These are phyloP conservation scores for Yarrowia sp. DNA, from an alignment of 805 yeast species.

Conservation along the genomic window DNA sequence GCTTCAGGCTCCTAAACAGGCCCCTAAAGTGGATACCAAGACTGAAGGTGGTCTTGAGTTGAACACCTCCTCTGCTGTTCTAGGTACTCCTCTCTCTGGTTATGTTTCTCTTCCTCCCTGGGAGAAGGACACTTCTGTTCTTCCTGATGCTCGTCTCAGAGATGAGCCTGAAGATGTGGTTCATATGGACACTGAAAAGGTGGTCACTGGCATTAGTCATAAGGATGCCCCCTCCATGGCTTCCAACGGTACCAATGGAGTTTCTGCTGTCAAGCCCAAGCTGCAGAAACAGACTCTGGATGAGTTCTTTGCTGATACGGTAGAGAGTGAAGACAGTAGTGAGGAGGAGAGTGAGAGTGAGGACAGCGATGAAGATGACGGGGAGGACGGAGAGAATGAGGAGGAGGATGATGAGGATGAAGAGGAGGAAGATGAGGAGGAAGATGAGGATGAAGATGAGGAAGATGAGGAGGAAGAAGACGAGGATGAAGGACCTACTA, in stretches of 20 bases:
- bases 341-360: slow-evolving; percentile 36
- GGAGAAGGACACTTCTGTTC: slow-evolving; percentile 41
- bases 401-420: slow-evolving; percentile 38
- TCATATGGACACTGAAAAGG: slow-evolving; percentile 36
- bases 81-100: slow-evolving; percentile 39
- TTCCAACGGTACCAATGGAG: slow-evolving; percentile 30
- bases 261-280: slow-evolving; percentile 39
- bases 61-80: slow-evolving; percentile 37
- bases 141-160: slow-evolving; percentile 39
- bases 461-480: slow-evolving; percentile 39
- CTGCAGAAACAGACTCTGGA: slow-evolving; percentile 74
- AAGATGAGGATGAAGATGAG: slow-evolving; percentile 35
- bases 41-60: slow-evolving; percentile 32
- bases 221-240: slow-evolving; percentile 31
- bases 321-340: slow-evolving; percentile 30
- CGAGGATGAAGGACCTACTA: slow-evolving; percentile 38
- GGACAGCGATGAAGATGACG: slow-evolving; percentile 36
- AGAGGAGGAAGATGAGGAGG: slow-evolving; percentile 38
- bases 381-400: slow-evolving; percentile 34
- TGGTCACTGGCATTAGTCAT: slow-evolving; percentile 2
- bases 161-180: slow-evolving; percentile 41
- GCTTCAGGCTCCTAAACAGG: slow-evolving; percentile 74
- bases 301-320: slow-evolving; percentile 65
- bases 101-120: slow-evolving; percentile 45
- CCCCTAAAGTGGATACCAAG: slow-evolving; percentile 42